These are phyloP conservation scores for Alternaria novae-zelandiae DNA, from an alignment of 2,329 filamentous ascomycete species.

Conservation along the genomic window DNA sequence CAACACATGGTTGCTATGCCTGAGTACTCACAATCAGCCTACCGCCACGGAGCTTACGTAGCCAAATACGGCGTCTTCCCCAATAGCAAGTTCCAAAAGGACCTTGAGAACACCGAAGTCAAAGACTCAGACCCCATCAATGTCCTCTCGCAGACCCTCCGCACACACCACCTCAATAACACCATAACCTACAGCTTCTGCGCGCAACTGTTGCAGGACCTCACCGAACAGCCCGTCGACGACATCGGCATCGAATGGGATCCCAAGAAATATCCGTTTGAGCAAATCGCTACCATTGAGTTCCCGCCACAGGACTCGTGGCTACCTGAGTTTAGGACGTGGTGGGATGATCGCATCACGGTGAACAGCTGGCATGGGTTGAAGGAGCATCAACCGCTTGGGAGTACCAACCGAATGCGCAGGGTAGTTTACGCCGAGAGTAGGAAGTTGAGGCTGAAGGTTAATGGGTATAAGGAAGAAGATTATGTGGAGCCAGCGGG, in stretches of 20 bases:
- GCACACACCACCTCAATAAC: conserved; percentile 22
- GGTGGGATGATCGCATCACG: conserved; percentile 51
- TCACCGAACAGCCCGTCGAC: conserved; percentile 52
- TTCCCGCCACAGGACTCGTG: conserved; percentile 51
- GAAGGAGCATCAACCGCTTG: conserved; percentile 48
- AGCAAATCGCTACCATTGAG: conserved; percentile 53
- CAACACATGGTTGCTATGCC: conserved; percentile 40
- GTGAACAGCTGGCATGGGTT: conserved; percentile 51
- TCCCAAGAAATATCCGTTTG: conserved; percentile 55
- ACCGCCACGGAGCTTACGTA: conserved; percentile 57
- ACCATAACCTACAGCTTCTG: conserved; percentile 47
- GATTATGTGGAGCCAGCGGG: conserved; percentile 49
- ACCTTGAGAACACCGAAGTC: conserved; percentile 47
- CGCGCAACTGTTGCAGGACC: conserved; percentile 55
- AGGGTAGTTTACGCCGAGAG: conserved; percentile 52
- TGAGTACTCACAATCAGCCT: conserved; percentile 57
- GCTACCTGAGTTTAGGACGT: conserved; percentile 50
- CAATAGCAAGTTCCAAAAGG: conserved; percentile 49
- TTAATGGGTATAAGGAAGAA: conserved; percentile 46
- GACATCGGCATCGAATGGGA: conserved; percentile 54
- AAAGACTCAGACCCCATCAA: conserved; percentile 36
- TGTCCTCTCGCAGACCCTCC: conserved; percentile 30
- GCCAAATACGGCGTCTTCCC: conserved; percentile 58
- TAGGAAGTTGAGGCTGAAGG: conserved; percentile 48
- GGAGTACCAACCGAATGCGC: conserved; percentile 50